Evolutionary conservation across 306 rosid species (phyloP), one percentile per base, ranked within the genome.

Genomic region (Quercus gilva): DNA sequence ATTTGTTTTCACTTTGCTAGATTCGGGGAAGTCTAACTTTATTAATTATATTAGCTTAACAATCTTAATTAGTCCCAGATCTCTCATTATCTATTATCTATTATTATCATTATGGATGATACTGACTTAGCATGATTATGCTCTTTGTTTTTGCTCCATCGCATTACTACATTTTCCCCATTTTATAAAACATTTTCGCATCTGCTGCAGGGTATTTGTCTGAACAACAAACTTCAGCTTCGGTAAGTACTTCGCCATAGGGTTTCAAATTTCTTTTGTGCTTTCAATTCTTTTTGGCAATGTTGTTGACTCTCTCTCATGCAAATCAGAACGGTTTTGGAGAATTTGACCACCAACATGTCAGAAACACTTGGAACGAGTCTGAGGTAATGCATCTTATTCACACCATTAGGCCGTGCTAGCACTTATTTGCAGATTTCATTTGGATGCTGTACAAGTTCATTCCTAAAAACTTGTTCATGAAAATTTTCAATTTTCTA

Each of bases 191-290:
- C 8, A 3, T 69, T n/a, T 72, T 17, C 58, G 78, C 58, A 17
- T 33, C 37, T 80, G 60, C 63, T 78, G 90, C 96, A 95, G 99
- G 97, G 52, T 91, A 86, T 84, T 75, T 76, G 56, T 90, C 90
- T 70, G 96, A 95, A 69, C 90, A 84, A 72, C 91, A 78, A 80
- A 86, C 67, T 79, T 76, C 96, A 69, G 87, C 91, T 73, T 71
- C 94, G 25, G 98, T 95, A 87, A 87, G 94, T 65, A 80, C 73
- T 84, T 55, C 33, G 76, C 12, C 76, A 49, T 57, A 79, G 71
- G 69, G 26, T 76, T 55, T 68, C 77, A 20, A 33, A 45, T 15
- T 0, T 56, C 0, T 60, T 78, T 81, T 70, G 19, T 15, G 74
- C 68, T 74, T 61, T 35, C 76, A 23, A 55, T 74, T 35, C 80